A percentile compares a stretch with the other conserved stretches of the same genome.
Evolutionary conservation across 495 filamentous ascomycete genomes (phyloP).

Genomic region (Pyrenula aspistea): DNA sequence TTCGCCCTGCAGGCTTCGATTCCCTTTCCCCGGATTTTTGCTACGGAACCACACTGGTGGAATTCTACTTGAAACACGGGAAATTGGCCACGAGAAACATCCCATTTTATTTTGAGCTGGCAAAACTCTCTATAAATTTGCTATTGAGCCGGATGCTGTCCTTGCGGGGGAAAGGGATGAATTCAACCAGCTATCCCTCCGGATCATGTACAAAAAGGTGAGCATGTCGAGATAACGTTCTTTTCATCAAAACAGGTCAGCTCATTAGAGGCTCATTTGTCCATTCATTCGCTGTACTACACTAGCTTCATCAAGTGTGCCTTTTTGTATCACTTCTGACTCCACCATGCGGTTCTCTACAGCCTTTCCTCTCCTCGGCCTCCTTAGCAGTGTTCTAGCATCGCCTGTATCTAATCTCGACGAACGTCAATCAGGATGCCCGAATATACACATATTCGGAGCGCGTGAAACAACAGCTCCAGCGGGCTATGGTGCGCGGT

Average conservation of each 20-base stretch:
- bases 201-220: neutral
- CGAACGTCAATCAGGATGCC: slow-evolving; percentile 23
- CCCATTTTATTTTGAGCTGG: neutral
- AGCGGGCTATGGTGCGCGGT: slow-evolving; percentile 37
- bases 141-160: neutral
- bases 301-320: neutral
- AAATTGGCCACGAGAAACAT: neutral
- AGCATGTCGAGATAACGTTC: too few relatives aligned
- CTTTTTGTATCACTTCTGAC: neutral
- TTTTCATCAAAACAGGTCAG: too few relatives aligned
- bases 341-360: neutral
- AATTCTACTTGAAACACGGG: neutral
- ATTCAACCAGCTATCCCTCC: neutral
- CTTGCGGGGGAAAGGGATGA: neutral
- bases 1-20: neutral
- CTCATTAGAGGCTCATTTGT: too few relatives aligned
- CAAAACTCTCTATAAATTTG: neutral
- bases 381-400: slow-evolving; percentile 10
- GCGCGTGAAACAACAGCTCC: slow-evolving; percentile 52
- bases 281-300: too few relatives aligned
- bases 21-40: neutral
- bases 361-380: slow-evolving; percentile 5
- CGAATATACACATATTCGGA: slow-evolving; percentile 43
- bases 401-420: slow-evolving; percentile 9
- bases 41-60: neutral